phyloP scores from a whole-genome alignment of 2,329 filamentous ascomycete species.

The Aspergillus terreus region DNA sequence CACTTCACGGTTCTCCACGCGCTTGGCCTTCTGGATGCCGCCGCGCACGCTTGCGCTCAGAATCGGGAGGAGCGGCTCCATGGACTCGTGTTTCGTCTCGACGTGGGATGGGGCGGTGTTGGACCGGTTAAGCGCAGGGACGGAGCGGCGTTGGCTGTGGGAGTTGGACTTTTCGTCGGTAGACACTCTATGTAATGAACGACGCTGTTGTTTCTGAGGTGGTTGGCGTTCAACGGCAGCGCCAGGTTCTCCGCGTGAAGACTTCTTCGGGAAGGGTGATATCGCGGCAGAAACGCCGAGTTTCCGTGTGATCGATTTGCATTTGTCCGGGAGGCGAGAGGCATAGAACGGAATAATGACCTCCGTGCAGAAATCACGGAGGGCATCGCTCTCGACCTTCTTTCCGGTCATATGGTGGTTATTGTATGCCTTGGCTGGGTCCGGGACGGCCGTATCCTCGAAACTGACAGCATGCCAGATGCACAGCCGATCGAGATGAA shows the following conservation, averaged over 20 bases:
- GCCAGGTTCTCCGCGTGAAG: conserved; percentile 28
- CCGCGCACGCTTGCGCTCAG: conserved; percentile 36
- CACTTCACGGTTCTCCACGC: conserved; percentile 47
- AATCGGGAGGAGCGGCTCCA: conserved; percentile 37
- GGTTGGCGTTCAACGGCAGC: conserved; percentile 27
- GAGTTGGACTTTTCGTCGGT: conserved; percentile 41
- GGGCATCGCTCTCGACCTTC: conserved; percentile 40
- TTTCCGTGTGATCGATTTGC: conserved; percentile 45
- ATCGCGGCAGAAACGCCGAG: conserved; percentile 41
- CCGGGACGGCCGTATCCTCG: conserved; percentile 31
- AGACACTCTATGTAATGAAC: conserved; percentile 44
- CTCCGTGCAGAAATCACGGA: conserved; percentile 49
- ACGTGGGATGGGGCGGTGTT: conserved; percentile 40
- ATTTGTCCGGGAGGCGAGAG: conserved; percentile 45
- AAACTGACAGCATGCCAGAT: conserved; percentile 49
- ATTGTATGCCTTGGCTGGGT: conserved; percentile 26
- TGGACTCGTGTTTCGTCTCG: conserved; percentile 38
- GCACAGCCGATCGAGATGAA: conserved; percentile 47
- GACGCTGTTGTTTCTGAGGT: conserved; percentile 26
- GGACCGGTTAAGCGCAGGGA: conserved; percentile 41
- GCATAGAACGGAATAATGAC: conserved; percentile 50
- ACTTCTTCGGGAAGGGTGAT: conserved; percentile 30
- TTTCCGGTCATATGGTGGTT: conserved; percentile 27
- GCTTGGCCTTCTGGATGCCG: conserved; percentile 43
- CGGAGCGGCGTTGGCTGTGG: conserved; percentile 32